Conservation (phyloP, 2,329 filamentous ascomycete genomes). For the Alternaria triticina region DNA sequence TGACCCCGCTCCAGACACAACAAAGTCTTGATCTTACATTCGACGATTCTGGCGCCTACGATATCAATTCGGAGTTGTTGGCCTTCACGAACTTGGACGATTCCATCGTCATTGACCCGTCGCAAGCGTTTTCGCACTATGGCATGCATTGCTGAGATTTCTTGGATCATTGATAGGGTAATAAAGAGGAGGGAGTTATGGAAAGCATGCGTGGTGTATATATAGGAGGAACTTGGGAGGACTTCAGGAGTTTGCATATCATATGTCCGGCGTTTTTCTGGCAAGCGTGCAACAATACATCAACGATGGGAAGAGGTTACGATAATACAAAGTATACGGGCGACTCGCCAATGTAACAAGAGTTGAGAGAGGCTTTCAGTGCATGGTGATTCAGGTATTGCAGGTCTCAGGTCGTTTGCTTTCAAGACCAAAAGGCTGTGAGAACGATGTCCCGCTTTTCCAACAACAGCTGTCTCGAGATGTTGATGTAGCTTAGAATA, state of each 20-base stretch:
- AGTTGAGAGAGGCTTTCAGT: not conserved
- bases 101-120: conserved; percentile 36
- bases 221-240: not conserved
- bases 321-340: not conserved
- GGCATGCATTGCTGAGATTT: not conserved
- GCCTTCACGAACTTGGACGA: conserved; percentile 42
- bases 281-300: not conserved
- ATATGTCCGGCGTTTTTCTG: not conserved
- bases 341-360: not conserved
- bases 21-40: conserved; percentile 42
- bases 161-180: not conserved
- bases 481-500: conserved; percentile 48
- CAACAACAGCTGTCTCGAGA: not conserved
- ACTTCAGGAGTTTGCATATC: not conserved
- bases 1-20: conserved; percentile 43
- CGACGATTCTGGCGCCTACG: conserved; percentile 40
- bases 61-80: conserved; percentile 38
- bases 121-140: conserved; percentile 23
- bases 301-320: not conserved
- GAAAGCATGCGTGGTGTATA: not conserved
- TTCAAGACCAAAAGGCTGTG: not conserved
- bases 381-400: not conserved
- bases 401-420: not conserved
- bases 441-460: not conserved
- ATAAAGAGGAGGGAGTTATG: not conserved